Conservation (phyloP, 2,329 filamentous ascomycete species). For the Neocatenulostroma microsporum region DNA sequence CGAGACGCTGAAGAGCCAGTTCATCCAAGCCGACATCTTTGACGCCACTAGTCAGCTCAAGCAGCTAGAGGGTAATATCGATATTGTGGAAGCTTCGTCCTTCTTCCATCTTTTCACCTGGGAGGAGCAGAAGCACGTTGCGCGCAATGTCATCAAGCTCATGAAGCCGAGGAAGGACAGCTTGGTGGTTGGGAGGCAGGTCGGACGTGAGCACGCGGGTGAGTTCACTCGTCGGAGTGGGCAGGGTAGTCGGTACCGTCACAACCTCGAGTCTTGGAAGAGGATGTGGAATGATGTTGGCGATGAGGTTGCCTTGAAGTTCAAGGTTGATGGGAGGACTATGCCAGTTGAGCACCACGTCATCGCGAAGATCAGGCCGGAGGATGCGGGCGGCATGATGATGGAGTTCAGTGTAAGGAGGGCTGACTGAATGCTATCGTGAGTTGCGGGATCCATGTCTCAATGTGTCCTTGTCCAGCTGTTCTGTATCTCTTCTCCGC, state of each 20-base stretch:
- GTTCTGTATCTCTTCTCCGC: too few relatives aligned
- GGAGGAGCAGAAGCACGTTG: constrained; percentile 33
- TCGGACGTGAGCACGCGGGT: constrained; percentile 27
- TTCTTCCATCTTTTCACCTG: constrained; percentile 41
- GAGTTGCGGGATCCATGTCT: too few relatives aligned
- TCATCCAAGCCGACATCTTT: constrained; percentile 31
- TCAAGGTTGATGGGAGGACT: constrained; percentile 27
- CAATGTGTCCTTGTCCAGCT: too few relatives aligned
- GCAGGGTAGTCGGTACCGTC: constrained; percentile 24
- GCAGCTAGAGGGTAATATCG: constrained; percentile 32
- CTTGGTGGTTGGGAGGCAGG: constrained; percentile 35
- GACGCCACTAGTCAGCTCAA: constrained; percentile 19
- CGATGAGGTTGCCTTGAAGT: constrained; percentile 30
- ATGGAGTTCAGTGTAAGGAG: constrained; percentile 12
- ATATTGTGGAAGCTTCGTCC: constrained; percentile 35
- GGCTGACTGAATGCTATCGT: too few relatives aligned
- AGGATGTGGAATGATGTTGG: constrained; percentile 34
- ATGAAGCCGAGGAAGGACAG: constrained; percentile 28
- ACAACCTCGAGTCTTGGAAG: constrained; percentile 31
- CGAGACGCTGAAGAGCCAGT: constrained; percentile 23
- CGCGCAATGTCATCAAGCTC: constrained; percentile 26
- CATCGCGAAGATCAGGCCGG: background rate
- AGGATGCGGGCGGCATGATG: constrained; percentile 2
- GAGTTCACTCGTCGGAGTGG: constrained; percentile 17
- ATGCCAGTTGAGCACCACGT: constrained; percentile 5